Evolutionary conservation across 768 basidiomycete genomes (phyloP), one percentile per base, ranked within the genome.

Genomic region (Holtermannia corniformis): DNA sequence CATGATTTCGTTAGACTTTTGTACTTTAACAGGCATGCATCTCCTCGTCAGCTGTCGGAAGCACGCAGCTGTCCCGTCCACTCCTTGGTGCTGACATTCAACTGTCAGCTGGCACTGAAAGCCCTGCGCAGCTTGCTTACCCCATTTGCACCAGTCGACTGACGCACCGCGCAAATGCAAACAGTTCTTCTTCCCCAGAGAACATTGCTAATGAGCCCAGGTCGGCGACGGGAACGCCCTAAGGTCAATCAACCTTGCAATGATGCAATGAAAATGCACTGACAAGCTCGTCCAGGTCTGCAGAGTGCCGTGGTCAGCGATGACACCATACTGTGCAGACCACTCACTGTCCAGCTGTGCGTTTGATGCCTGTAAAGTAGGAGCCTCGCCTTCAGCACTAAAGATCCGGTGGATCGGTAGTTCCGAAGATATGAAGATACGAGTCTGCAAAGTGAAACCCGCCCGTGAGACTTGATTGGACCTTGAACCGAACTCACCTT

Each of bases 241-340:
- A 59, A 26, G 27, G 51, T 41, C 55, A 52, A 49, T 64, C 47
- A 23, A 3, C 12, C 14, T 1, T 11, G 10, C 41, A 7, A 40
- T 28, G 20, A 21, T 49, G 19, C 25, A 21, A 28, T 4, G 19
- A 7, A 21, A 12, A 11, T 5, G 20, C 4, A 73, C 77, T 14
- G 49, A 91, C 90, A n/a, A 96, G 79, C 65, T 96, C 92, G 61
- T 95, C 91, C 88, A 96, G 91, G 52, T 92, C 81, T 62, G 80
- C 22, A 19, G 23, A 16, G 14, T 20, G 43, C 16, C 16, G 44
- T 13, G 13, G 3, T 22, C 19, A 1, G 22, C 28, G 41, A 49
- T 3, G n/a, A n/a, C n/a, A n/a, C n/a, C n/a, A n/a, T n/a, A n/a
- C n/a, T n/a, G n/a, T n/a, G n/a, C n/a, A n/a, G n/a, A n/a, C n/a